A percentile compares a stretch with the other conserved stretches of the same genome.
phyloP scores from a whole-genome alignment of 306 rosid species.

The Pachyrhizus erosus region DNA sequence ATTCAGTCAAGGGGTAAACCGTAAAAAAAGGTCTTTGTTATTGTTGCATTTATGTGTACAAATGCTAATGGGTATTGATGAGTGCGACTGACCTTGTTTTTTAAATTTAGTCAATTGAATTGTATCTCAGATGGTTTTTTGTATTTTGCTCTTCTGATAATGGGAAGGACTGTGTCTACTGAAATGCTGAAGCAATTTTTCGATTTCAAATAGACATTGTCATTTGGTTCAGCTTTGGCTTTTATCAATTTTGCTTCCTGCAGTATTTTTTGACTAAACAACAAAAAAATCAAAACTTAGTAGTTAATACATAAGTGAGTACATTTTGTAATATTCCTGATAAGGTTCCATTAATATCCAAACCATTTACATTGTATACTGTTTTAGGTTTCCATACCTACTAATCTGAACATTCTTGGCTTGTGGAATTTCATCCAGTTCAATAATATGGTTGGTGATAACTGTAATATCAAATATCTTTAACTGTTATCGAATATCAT shows the following conservation, averaged over 20 bases:
- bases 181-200: neutral
- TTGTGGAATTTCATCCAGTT: neutral
- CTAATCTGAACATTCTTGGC: neutral
- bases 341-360: neutral
- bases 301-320: too few species aligned
- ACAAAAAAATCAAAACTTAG: too few species aligned
- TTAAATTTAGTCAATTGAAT: neutral
- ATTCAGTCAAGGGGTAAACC: neutral
- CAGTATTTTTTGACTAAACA: too few species aligned
- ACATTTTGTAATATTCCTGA: neutral
- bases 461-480: neutral
- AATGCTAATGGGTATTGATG: neutral
- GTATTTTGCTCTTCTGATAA: constrained; percentile 1
- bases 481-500: neutral
- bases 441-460: constrained; percentile 1
- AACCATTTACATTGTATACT: neutral
- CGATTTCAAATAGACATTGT: neutral
- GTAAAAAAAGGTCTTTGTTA: neutral
- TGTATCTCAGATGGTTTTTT: neutral
- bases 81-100: neutral
- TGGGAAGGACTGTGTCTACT: neutral
- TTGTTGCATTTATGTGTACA: neutral
- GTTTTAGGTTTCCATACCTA: neutral
- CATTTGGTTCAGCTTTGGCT: neutral
- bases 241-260: too few species aligned